Base-by-base conservation (phyloP, 2,329 filamentous ascomycete species). In the Setomelanomma holmii region DNA sequence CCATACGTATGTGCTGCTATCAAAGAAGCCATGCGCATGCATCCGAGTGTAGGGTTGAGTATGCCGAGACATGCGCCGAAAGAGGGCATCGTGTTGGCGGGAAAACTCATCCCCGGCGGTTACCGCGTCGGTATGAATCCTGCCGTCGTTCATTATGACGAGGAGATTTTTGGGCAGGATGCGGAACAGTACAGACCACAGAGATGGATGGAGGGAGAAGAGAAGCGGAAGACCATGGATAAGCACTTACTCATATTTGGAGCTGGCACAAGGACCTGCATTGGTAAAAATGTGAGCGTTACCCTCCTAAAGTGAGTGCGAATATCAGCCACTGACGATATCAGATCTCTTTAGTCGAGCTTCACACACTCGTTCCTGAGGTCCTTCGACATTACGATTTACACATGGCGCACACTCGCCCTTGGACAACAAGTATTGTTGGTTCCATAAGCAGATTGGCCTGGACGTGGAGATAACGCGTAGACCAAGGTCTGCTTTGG, bases 1-100 rank as follows among this genome's bases (percentile, higher is more conserved):
- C 84, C 85, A 0, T 93, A 93, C 69, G 82, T 93, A 2, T 87
- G 90, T 64, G 89, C 89, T 2, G 86, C 86, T 47, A 83, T 93
- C 63, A 89, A 92, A 67, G 90, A 95, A 72, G 84, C 86, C 4
- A 89, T 92, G 75, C 84, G 89, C 6, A 70, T 91, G 61, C 88
- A 91, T 69, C 89, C 89, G 0, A 87, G 89, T 0, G 82, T 87
- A 0, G 89, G 89, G 0, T 77, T 91, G 7, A 85, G 86, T 0
- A 78, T 92, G 38, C 89, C 92, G 72, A 83, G 90, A 47, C 79
- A 92, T 40, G 87, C 90, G 0, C 90, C 90, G 0, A 72, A 79
- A 0, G 78, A 82, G 16, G 88, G 88, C 4, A 78, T 82, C 5
- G 83, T 86, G 34, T 85, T 91, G 44, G 80, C 81, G 1, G 88